Conservation (phyloP, 345 rosid genomes). For the Lumnitzera racemosa region DNA sequence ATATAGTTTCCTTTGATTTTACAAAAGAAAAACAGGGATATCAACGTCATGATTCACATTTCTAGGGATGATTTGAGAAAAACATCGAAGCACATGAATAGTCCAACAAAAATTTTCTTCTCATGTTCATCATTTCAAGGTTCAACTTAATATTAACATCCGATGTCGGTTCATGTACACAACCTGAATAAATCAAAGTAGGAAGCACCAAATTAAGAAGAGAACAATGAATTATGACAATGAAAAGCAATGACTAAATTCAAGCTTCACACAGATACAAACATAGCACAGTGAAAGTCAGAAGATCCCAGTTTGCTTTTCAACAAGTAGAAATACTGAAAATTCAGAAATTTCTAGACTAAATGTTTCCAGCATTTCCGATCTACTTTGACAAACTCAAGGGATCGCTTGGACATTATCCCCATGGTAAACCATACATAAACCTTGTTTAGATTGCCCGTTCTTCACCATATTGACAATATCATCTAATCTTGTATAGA, state of each 20-base stretch:
- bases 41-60: constrained; percentile 32
- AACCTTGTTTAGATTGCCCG: constrained; percentile 25
- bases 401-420: constrained; percentile 18
- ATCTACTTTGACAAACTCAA: constrained; percentile 18
- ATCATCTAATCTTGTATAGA: constrained; percentile 22
- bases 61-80: constrained; percentile 50
- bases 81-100: constrained; percentile 51
- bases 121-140: constrained; percentile 30
- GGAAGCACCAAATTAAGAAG: too few species aligned
- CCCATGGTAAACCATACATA: constrained; percentile 4
- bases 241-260: too few species aligned
- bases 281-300: too few species aligned
- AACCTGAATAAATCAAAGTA: too few species aligned
- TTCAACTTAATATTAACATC: constrained; percentile 52
- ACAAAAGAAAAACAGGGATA: constrained; percentile 50
- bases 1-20: constrained; percentile 29
- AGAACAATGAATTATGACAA: too few species aligned
- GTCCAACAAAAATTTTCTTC: constrained; percentile 45
- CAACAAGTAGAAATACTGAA: constrained; percentile 49
- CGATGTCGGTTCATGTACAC: constrained; percentile 44
- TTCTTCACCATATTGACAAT: constrained; percentile 22
- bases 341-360: constrained; percentile 42
- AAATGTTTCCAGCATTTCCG: constrained; percentile 33
- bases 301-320: constrained; percentile 53
- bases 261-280: too few species aligned